A percentile compares a stretch with the other conserved stretches of the same genome.
phyloP scores from a whole-genome alignment of 1,139 yeast species.

The Blastobotrys serpentis region DNA sequence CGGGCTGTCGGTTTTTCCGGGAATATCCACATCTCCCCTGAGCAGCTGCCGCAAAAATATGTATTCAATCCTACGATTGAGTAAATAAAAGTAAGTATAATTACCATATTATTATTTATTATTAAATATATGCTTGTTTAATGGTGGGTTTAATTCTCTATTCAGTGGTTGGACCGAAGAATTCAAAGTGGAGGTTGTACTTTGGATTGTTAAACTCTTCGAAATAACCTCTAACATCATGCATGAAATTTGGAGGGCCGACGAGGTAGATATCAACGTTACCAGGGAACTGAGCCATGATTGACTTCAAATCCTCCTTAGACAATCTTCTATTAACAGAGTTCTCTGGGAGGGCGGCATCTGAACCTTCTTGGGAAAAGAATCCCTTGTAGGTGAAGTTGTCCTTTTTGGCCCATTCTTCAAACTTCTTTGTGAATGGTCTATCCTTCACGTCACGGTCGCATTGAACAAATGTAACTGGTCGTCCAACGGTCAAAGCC shows the following conservation, averaged over 20 bases:
- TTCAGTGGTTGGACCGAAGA: conserved; percentile 20
- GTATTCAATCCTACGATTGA: no score
- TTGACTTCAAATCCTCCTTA: conserved; percentile 22
- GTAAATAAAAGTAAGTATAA: no score
- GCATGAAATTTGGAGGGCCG: conserved; percentile 29
- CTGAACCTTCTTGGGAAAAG: conserved; percentile 19
- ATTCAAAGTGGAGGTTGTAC: conserved; percentile 18
- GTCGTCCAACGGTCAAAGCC: conserved; percentile 29
- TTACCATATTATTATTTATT: no score
- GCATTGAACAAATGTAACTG: conserved; percentile 29
- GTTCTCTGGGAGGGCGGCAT: conserved; percentile 12
- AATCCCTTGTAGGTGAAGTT: conserved; percentile 25
- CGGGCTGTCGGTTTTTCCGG: no score
- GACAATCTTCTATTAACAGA: conserved; percentile 19
- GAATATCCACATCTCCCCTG: no score
- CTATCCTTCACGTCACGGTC: conserved; percentile 24
- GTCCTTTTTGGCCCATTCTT: conserved; percentile 18
- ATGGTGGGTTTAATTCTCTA: conserved; percentile 1
- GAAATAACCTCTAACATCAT: conserved; percentile 15
- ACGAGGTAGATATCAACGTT: conserved; percentile 25
- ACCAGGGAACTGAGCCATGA: conserved; percentile 14
- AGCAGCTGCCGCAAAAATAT: no score
- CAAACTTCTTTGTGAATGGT: conserved; percentile 26
- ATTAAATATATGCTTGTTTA: neutral
- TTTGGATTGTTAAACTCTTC: conserved; percentile 14